These are phyloP conservation scores for Daldinia bambusicola DNA, from an alignment of 495 filamentous ascomycete genomes.

Conservation along the genomic window DNA sequence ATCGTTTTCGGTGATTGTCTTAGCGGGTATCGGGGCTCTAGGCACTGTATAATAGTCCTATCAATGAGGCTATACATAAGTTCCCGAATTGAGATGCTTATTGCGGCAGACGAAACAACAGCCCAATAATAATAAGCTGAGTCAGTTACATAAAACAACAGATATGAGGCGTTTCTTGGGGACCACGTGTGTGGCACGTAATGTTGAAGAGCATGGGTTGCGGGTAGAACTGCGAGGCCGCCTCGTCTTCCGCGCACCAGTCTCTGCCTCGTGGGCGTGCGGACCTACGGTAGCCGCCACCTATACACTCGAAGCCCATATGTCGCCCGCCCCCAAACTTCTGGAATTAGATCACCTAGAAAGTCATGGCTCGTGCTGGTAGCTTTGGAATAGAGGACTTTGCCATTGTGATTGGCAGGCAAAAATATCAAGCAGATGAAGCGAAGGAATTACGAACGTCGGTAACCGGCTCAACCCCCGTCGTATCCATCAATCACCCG, in stretches of 20 bases:
- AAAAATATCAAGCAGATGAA: slow-evolving; percentile 14
- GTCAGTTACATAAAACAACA: slow-evolving; percentile 20
- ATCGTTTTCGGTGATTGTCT: not conserved
- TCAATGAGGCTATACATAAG: slow-evolving; percentile 29
- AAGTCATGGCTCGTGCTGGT: not conserved
- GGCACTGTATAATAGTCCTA: not conserved
- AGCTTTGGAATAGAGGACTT: not conserved
- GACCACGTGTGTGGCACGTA: not conserved
- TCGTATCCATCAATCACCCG: not conserved
- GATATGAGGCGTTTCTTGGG: slow-evolving; percentile 14
- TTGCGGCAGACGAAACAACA: slow-evolving; percentile 24
- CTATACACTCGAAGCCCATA: not conserved
- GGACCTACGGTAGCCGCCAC: not conserved
- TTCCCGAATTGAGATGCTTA: slow-evolving; percentile 24
- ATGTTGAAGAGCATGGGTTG: slow-evolving; percentile 10
- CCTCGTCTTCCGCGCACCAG: slow-evolving; percentile 13
- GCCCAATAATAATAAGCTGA: slow-evolving; percentile 29
- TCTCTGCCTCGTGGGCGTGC: not conserved
- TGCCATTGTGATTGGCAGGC: slow-evolving; percentile 21
- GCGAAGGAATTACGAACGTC: slow-evolving; percentile 12
- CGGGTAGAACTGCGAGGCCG: slow-evolving; percentile 6
- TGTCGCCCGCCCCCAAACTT: slow-evolving; percentile 8
- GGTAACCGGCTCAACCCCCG: not conserved
- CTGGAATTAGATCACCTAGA: not conserved
- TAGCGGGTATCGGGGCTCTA: not conserved